phyloP scores from a whole-genome alignment of 208 protist species.

The Phytomonas francai region DNA sequence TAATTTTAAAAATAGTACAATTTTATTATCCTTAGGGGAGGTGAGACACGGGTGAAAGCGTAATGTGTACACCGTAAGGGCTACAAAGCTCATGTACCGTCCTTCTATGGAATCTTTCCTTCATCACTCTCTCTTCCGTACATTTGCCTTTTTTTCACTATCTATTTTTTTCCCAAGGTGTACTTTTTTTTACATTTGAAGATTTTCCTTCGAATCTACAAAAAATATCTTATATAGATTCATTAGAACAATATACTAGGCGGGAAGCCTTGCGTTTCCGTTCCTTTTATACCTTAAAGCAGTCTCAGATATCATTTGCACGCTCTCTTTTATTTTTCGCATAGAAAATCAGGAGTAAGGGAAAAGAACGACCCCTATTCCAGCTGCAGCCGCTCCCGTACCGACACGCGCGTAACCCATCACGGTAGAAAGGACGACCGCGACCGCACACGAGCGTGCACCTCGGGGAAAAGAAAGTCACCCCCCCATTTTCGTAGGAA shows the following conservation, averaged over 20 bases:
- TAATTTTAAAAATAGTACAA: neutral
- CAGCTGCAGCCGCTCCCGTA: neutral
- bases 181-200: neutral
- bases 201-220: neutral
- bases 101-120: neutral
- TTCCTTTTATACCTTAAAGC: neutral
- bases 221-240: neutral
- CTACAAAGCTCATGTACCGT: neutral
- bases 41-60: neutral
- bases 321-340: neutral
- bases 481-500: neutral
- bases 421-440: too few species aligned
- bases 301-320: neutral
- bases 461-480: neutral
- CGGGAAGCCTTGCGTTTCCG: neutral
- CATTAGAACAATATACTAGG: neutral
- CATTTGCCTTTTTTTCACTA: neutral
- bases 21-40: neutral
- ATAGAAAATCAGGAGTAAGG: neutral
- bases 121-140: neutral
- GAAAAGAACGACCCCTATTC: too few species aligned
- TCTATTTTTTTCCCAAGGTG: neutral
- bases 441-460: too few species aligned
- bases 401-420: neutral
- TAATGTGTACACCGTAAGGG: neutral